These are phyloP conservation scores for Globisporangium nagaii DNA, from an alignment of 352 stramenopile genomes.

Conservation along the genomic window DNA sequence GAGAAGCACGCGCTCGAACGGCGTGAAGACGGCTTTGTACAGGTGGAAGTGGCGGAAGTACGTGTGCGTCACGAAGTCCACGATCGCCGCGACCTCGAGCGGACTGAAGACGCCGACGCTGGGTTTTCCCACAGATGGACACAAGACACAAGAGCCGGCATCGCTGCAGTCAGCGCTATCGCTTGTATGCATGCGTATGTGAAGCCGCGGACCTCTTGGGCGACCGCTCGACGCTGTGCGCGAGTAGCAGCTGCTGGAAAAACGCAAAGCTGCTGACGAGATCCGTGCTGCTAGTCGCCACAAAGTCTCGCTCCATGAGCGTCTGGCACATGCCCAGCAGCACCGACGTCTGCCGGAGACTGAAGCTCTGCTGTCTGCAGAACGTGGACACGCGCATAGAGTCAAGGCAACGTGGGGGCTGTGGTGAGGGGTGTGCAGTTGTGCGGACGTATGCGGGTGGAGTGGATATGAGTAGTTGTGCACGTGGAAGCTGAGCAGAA, in stretches of 20 bases:
- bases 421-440: not conserved
- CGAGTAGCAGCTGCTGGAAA: constrained; percentile 58
- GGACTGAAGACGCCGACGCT: constrained; percentile 58
- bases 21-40: constrained; percentile 80
- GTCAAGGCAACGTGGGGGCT: not conserved
- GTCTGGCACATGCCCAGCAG: constrained; percentile 62
- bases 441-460: not conserved
- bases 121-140: too few species aligned
- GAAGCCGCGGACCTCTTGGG: constrained; percentile 51
- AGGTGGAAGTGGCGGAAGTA: constrained; percentile 81
- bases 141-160: too few species aligned
- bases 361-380: constrained; percentile 56
- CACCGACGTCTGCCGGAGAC: constrained; percentile 48
- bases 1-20: constrained; percentile 46
- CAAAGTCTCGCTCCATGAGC: constrained; percentile 61
- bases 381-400: constrained; percentile 31
- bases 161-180: not conserved
- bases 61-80: constrained; percentile 70
- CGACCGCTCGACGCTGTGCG: constrained; percentile 63
- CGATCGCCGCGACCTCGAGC: constrained; percentile 41
- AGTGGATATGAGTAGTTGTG: constrained; percentile 68
- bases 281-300: constrained; percentile 31
- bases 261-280: constrained; percentile 44
- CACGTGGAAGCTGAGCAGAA: constrained; percentile 50
- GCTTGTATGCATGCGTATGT: too few species aligned